Evolutionary conservation across 371 early-diverging fungal genomes (phyloP), one percentile per base, ranked within the genome.

Genomic region (Zychaea mexicana): DNA sequence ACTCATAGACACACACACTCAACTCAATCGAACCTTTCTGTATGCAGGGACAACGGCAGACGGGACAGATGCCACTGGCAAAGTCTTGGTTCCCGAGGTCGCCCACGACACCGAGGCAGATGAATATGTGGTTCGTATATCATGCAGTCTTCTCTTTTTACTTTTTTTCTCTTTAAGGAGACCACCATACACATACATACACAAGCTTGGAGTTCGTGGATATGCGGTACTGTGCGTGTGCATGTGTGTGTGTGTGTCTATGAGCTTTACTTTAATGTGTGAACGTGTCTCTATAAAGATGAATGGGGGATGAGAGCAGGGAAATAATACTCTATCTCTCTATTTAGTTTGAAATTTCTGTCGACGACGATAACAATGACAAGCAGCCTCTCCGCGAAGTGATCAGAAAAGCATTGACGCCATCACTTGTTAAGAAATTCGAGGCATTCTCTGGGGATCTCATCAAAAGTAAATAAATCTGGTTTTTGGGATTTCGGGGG

Each of bases 21-120:
- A 26, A 30, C 36, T 47, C n/a, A 61, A 53, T 54, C 0, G 2
- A 52, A 55, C 19, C 21, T 30, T 19, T 22, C 46, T 42, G 19
- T 24, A 47, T 47, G 3, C 66, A 90, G 90, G 89, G 36, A 76
- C 74, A 46, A 70, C 79, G 39, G 69, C 81, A 27, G 87, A 87
- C 68, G 96, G 89, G 22, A 88, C 78, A 15, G 78, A 76, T 36
- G 91, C 87, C 7, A 71, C 80, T 15, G 98, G 98, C 6, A 87
- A 83, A 60, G 90, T 96, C 69, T 74, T 79, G 19, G 84, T 98
- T 47, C 97, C 97, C 21, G 98, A 98, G 74, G 90, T 94, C 45
- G 93, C 94, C 59, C 95, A 96, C 67, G 97, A 95, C 71, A 92
- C 94, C 9, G 90, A 92, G 10, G 30, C 66, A 4, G 89, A 92